Conservation (phyloP, 345 rosid species). For the Iberis pinnata region DNA sequence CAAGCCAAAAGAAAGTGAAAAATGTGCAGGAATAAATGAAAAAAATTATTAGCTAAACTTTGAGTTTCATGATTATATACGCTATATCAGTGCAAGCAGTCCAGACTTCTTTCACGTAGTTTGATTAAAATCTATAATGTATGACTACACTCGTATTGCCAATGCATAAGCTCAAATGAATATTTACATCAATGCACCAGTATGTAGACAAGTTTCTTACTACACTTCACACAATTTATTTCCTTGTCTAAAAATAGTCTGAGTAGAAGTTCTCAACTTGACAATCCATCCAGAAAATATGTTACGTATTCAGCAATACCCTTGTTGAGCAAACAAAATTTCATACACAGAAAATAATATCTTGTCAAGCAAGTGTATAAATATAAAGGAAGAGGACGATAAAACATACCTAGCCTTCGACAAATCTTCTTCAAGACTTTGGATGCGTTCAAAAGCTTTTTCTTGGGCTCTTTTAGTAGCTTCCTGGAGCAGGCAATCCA, state of each 20-base stretch:
- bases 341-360: too few relatives aligned
- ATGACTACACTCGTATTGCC: neutral
- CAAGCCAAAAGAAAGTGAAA: conserved; percentile 4
- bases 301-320: too few relatives aligned
- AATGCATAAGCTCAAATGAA: neutral
- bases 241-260: too few relatives aligned
- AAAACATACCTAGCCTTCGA: conserved; percentile 52
- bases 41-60: conserved; percentile 1
- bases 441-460: conserved; percentile 54
- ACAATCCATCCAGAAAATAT: too few relatives aligned
- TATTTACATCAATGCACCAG: neutral
- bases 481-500: conserved; percentile 44
- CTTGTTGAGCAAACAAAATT: too few relatives aligned
- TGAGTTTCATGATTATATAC: neutral
- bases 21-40: conserved; percentile 4
- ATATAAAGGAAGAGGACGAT: neutral
- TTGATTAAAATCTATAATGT: neutral
- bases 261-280: too few relatives aligned
- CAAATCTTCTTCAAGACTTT: conserved; percentile 74
- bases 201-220: too few relatives aligned
- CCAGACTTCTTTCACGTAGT: conserved; percentile 3
- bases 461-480: conserved; percentile 75
- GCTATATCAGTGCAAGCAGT: neutral
- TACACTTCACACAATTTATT: too few relatives aligned
- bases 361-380: too few relatives aligned